phyloP scores from a whole-genome alignment of 2,329 filamentous ascomycete species.

The Dothideomycetes sp. region DNA sequence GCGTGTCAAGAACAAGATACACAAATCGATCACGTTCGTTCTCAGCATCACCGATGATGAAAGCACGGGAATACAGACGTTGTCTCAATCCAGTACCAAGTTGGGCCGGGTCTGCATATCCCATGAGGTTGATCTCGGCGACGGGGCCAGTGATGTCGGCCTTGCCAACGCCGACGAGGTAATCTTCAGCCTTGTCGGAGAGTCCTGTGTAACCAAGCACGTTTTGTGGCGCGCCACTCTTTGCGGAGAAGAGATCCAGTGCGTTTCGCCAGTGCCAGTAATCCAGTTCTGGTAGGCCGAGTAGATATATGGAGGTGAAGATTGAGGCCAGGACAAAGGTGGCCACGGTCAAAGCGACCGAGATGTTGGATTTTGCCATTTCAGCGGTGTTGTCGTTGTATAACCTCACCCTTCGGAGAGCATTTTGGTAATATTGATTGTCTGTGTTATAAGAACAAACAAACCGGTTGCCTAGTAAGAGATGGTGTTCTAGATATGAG shows the following conservation, averaged over 20 bases:
- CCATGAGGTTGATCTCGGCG: constrained; percentile 84
- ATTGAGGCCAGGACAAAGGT: constrained; percentile 27
- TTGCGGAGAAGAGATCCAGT: constrained; percentile 3
- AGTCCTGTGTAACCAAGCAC: background rate
- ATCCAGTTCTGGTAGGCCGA: constrained; percentile 29
- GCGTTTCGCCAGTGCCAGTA: constrained; percentile 27
- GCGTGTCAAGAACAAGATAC: constrained; percentile 79
- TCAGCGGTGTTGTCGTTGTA: too few relatives aligned
- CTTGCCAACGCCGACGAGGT: constrained; percentile 60
- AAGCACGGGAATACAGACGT: constrained; percentile 78
- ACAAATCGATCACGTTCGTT: constrained; percentile 65
- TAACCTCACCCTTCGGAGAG: too few relatives aligned
- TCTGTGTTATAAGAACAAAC: too few relatives aligned
- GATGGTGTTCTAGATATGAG: too few relatives aligned
- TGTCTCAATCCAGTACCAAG: constrained; percentile 76
- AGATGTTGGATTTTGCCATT: constrained; percentile 33
- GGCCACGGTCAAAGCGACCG: constrained; percentile 29
- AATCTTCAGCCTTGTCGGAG: constrained; percentile 34
- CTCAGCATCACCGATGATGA: constrained; percentile 66
- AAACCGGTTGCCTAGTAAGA: too few relatives aligned
- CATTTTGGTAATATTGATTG: too few relatives aligned
- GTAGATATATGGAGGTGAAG: constrained; percentile 26
- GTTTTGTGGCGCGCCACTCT: background rate
- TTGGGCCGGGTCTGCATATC: constrained; percentile 81
- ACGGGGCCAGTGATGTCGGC: constrained; percentile 71